phyloP scores from a whole-genome alignment of 805 yeast genomes.

The Candida michaelii region DNA sequence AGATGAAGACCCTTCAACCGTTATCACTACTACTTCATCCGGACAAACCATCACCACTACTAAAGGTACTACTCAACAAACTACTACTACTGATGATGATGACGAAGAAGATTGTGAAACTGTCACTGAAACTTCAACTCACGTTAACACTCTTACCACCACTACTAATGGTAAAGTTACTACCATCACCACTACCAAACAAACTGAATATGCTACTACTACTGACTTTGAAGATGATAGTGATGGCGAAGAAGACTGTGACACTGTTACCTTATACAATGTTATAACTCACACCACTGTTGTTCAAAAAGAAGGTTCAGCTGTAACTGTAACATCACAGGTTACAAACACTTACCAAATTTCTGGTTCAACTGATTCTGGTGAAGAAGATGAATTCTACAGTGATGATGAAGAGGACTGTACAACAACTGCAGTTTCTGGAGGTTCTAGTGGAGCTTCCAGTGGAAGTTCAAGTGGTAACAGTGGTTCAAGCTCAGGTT shows the following conservation, averaged over 20 bases:
- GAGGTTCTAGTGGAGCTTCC: constrained; percentile 7
- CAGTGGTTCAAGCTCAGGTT: constrained; percentile 14
- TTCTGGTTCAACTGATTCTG: constrained; percentile 10
- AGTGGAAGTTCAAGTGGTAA: constrained; percentile 4
- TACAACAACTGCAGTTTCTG: constrained; percentile 10
- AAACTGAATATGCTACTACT: constrained; percentile 4
- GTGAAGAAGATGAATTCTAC: constrained; percentile 17
- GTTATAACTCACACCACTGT: constrained; percentile 11
- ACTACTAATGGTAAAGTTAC: constrained; percentile 6
- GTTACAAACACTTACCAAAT: constrained; percentile 10
- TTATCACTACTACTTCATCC: not conserved
- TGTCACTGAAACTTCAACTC: not conserved
- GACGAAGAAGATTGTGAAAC: constrained; percentile 16
- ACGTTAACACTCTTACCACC: constrained; percentile 3
- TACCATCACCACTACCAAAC: constrained; percentile 7
- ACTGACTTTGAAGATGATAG: constrained; percentile 6
- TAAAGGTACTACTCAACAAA: constrained; percentile 9
- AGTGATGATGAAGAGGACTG: constrained; percentile 13
- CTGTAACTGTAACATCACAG: constrained; percentile 14
- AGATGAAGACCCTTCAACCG: constrained; percentile 1
- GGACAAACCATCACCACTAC: not conserved
- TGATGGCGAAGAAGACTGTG: constrained; percentile 14
- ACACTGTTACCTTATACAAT: constrained; percentile 16
- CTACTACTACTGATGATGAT: constrained; percentile 11
- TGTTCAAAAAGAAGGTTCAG: constrained; percentile 15